These are phyloP conservation scores for Fusarium anguioides DNA, from an alignment of 2,329 filamentous ascomycete species.

Conservation along the genomic window DNA sequence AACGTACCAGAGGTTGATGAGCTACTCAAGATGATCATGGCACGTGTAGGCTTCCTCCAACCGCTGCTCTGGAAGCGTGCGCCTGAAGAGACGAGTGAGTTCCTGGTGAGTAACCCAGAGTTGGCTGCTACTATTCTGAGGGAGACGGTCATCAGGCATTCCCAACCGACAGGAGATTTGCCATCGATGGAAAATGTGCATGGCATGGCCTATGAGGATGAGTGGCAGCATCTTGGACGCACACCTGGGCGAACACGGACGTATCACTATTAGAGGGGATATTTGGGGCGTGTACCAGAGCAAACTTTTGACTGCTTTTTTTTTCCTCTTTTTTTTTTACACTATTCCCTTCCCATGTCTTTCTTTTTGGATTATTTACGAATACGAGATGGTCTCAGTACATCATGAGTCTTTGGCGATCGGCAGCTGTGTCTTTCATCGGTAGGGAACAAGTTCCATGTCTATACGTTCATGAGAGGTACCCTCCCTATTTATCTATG, in stretches of 20 bases:
- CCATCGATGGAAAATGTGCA: conserved; percentile 57
- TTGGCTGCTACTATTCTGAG: conserved; percentile 59
- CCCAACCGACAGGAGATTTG: conserved; percentile 49
- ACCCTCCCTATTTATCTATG: background rate
- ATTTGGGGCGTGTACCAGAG: background rate
- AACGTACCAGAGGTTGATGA: conserved; percentile 57
- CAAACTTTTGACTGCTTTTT: background rate
- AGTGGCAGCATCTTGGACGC: conserved; percentile 19
- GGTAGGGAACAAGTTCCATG: background rate
- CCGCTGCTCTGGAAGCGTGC: conserved; percentile 56
- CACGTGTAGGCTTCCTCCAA: conserved; percentile 61
- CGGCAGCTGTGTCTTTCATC: background rate
- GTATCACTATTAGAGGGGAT: background rate
- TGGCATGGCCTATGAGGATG: conserved; percentile 16
- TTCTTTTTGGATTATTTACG: background rate
- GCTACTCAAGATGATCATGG: conserved; percentile 61
- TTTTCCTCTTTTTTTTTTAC: too few relatives aligned
- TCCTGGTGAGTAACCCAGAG: conserved; percentile 58
- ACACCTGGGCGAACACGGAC: background rate
- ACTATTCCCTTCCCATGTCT: too few relatives aligned
- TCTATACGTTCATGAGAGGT: background rate
- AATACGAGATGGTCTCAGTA: background rate
- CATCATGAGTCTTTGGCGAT: background rate
- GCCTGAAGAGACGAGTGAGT: conserved; percentile 55
- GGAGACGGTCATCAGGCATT: conserved; percentile 58